Evolutionary conservation across 2,329 filamentous ascomycete species (phyloP), one percentile per base, ranked within the genome.

Genomic region (Colletotrichum chlorophyti): DNA sequence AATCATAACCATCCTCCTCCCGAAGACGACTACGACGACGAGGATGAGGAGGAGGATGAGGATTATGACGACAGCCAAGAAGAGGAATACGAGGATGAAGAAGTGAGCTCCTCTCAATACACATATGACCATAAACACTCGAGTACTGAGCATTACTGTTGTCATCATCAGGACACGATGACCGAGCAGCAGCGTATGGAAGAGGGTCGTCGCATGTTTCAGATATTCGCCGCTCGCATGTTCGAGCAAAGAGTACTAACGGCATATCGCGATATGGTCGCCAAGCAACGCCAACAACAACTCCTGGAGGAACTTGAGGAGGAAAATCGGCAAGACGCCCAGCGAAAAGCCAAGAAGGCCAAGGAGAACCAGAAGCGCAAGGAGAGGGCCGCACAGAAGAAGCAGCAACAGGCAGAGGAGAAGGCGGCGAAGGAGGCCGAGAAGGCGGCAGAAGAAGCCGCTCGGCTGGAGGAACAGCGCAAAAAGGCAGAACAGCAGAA

Each of bases 131-230:
- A 63, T 53, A 46, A 61, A 46, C 61, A 63, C 51, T 71, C 71
- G 68, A 72, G 74, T 77, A 73, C 75, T 74, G 70, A 77, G 72
- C 60, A 63, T 51, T 75, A 73, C 70, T 76, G 72, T 71, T 76
- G 74, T 67, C 75, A 65, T 53, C 62, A 63, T 60, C 76, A 98
- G 94, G 93, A 96, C 72, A 87, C 90, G 64, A 95, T 98, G 91
- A 97, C 93, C 48, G 94, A 98, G 79, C 92, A 97, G 77, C 93
- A 98, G 79, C 91, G 95, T 61, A 98, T 99, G 95, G 93, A 98
- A 73, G 95, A 99, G 80, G 95, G 95, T 61, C 87, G 95, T 54
- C 85, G 94, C 66, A 99, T 99, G 95, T 99, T 99, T 72, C 95
- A 99, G 74, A 98, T 99, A 73, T 99, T 99, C 74, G 95, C 95